phyloP scores from a whole-genome alignment of 331 rosid species.

The Rosa hybrid region DNA sequence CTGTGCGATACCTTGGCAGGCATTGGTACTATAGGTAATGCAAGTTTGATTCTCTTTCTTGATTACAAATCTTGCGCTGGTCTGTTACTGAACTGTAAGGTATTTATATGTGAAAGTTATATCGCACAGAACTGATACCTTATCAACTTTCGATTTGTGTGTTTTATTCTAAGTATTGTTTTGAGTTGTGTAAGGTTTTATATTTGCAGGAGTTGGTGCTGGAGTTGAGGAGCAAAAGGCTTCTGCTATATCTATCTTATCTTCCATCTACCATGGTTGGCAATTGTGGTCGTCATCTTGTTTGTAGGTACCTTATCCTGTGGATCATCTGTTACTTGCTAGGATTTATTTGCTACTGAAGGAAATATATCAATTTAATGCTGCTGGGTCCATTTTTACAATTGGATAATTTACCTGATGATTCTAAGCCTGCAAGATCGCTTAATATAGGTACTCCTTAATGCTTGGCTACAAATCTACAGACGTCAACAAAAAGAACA shows the following conservation, averaged over 20 bases:
- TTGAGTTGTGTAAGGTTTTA: not conserved
- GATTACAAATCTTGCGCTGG: not conserved
- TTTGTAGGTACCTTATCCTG: slow-evolving; percentile 92
- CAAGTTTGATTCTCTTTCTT: slow-evolving; percentile 43
- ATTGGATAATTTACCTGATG: not conserved
- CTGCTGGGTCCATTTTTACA: not conserved
- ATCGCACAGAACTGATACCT: not conserved
- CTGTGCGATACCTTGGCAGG: slow-evolving; percentile 89
- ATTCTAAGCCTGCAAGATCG: slow-evolving; percentile 1
- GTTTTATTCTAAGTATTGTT: not conserved
- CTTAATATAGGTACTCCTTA: slow-evolving; percentile 65
- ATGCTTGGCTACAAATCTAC: slow-evolving; percentile 87
- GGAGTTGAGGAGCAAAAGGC: slow-evolving; percentile 97
- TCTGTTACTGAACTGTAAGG: not conserved
- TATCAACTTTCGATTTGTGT: slow-evolving; percentile 5
- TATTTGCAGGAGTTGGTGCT: slow-evolving; percentile 90
- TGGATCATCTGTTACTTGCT: slow-evolving; percentile 39
- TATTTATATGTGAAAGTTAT: not conserved
- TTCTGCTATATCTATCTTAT: slow-evolving; percentile 56
- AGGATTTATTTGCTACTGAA: not conserved
- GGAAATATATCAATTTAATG: not conserved
- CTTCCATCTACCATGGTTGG: slow-evolving; percentile 87
- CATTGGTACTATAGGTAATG: slow-evolving; percentile 96
- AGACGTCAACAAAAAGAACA: slow-evolving; percentile 81
- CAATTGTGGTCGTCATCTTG: slow-evolving; percentile 74